Percentiles rank a stretch among this genome's conserved stretches.
Conservation (phyloP, 192 early-diverging fungal species). For the Coemansia sp. region DNA sequence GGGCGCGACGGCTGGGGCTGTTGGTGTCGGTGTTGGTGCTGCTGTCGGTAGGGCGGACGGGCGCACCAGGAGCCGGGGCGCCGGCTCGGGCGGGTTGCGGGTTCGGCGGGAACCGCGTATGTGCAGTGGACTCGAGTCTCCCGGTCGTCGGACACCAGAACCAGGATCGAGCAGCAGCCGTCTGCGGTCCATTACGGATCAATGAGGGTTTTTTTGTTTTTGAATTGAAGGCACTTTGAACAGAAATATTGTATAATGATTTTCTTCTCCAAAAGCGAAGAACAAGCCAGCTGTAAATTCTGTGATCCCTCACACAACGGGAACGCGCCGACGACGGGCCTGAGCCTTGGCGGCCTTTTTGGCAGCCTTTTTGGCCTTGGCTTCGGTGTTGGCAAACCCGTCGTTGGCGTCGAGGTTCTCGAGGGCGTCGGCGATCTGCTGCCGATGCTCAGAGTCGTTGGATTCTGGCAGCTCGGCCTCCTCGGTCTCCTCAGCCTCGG, state of each 20-base stretch:
- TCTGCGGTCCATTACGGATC: background rate
- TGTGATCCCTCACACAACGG: too few relatives aligned
- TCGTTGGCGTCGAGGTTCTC: background rate
- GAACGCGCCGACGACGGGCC: slow-evolving; percentile 42
- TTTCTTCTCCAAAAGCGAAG: background rate
- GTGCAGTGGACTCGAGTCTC: too few relatives aligned
- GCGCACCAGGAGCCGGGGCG: too few relatives aligned
- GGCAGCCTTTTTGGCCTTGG: slow-evolving; percentile 39
- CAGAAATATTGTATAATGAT: background rate
- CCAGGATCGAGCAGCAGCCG: background rate
- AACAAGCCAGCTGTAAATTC: background rate
- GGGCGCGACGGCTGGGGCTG: too few relatives aligned
- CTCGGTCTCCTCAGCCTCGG: slow-evolving; percentile 6
- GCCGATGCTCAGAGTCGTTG: background rate
- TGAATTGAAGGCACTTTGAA: background rate
- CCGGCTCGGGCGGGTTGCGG: too few relatives aligned
- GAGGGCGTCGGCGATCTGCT: slow-evolving; percentile 4
- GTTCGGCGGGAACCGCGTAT: too few relatives aligned
- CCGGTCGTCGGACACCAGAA: too few relatives aligned
- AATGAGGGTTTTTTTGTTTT: background rate
- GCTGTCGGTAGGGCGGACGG: too few relatives aligned
- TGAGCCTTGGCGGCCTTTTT: slow-evolving; percentile 41
- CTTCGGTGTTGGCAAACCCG: slow-evolving; percentile 12
- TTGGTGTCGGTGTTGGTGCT: too few relatives aligned
- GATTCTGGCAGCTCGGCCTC: too few relatives aligned